Evolutionary conservation across 2,329 filamentous ascomycete genomes (phyloP), one percentile per base, ranked within the genome.

Genomic region (Lachnellula occidentalis): DNA sequence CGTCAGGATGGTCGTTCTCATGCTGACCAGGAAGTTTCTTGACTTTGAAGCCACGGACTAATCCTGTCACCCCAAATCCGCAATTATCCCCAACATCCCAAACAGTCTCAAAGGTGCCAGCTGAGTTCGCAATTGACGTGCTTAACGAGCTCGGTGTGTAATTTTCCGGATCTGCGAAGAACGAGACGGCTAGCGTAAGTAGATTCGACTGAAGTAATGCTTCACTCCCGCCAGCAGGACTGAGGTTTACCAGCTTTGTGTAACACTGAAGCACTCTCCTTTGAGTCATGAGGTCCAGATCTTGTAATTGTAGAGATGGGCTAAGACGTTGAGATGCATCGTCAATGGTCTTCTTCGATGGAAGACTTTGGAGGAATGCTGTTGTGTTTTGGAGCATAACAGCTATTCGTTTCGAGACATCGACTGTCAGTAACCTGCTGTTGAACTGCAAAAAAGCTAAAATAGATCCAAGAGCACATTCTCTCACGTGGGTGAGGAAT

Each of bases 61-160:
- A 75, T 1, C 92, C 90, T 9, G 90, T 95, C 15, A 99, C 86
- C 2, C 95, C 94, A 70, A 96, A 97, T 1, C 92, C 92, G 64
- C 86, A 92, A 67, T 97, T 97, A 69, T 99, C 94, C 8, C 86
- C 88, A 6, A 96, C 82, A 59, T 97, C 92, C 94, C 94, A 99
- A 39, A 99, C 83, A 1, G 85, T 92, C 65, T 99, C 94, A 66
- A 97, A 96, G 2, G 85, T 88, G 5, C 89, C 90, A 1, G 91
- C 89, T 15, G 92, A 89, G 61, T 87, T 94, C 17, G 92, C 92
- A 65, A 99, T 96, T 0, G 92, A 90, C 14, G 90, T 88, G 66
- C 92, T 95, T 47, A 97, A 71, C 1, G 91, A 92, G 64, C 84
- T 92, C 15, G 89, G 86, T 0, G 85, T 84, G 67, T 95, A 95